Evolutionary conservation across 2,329 filamentous ascomycete species (phyloP).

Genomic region (Chrysoporthe austroafricana): DNA sequence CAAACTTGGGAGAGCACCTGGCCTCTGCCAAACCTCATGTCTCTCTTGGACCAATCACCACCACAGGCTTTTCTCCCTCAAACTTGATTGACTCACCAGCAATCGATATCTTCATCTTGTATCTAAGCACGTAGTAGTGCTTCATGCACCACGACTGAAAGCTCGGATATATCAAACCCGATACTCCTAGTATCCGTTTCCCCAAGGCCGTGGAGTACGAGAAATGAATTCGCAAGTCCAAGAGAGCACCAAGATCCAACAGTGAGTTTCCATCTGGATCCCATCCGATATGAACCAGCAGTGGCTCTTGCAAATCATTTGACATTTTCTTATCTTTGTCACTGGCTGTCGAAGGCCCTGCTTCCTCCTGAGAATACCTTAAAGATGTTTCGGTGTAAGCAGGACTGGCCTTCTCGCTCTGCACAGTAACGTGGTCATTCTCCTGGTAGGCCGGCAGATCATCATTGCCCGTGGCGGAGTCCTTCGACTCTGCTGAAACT

Average conservation of each 20-base stretch:
- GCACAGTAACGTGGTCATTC: neutral
- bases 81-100: slow-evolving; percentile 13
- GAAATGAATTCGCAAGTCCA: slow-evolving; percentile 2
- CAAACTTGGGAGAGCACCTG: neutral
- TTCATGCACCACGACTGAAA: slow-evolving; percentile 36
- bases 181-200: neutral
- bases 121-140: slow-evolving; percentile 32
- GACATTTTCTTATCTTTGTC: neutral
- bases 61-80: slow-evolving; percentile 6
- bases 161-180: slow-evolving; percentile 26
- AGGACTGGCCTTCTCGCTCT: neutral
- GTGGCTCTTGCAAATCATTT: neutral
- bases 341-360: neutral
- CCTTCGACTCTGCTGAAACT: neutral
- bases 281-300: slow-evolving; percentile 9
- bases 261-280: slow-evolving; percentile 11
- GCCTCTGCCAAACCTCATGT: neutral
- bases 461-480: neutral
- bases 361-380: neutral
- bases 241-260: slow-evolving; percentile 13
- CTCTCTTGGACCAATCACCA: slow-evolving; percentile 1
- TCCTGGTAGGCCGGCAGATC: neutral
- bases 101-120: slow-evolving; percentile 27
- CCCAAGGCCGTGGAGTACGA: slow-evolving; percentile 7
- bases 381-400: neutral